These are phyloP conservation scores for Quercus lobata DNA, from an alignment of 331 rosid genomes.

Conservation along the genomic window DNA sequence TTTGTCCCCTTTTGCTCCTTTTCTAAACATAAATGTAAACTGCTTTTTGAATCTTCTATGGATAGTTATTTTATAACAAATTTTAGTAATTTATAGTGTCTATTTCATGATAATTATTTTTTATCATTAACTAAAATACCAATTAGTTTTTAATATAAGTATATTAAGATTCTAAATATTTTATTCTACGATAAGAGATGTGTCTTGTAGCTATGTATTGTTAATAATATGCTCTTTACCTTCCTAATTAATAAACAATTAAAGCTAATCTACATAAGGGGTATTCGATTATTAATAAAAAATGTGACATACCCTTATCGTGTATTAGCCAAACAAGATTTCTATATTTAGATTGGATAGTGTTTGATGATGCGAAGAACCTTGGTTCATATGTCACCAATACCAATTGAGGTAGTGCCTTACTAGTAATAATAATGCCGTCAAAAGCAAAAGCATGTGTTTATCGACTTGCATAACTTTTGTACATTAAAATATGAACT, in stretches of 20 bases:
- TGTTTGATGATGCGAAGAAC: conserved; percentile 11
- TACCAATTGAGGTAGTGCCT: conserved; percentile 8
- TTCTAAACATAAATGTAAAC: conserved; percentile 17
- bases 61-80: neutral
- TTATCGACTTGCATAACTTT: conserved; percentile 17
- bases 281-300: conserved; percentile 5
- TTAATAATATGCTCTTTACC: neutral
- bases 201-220: too few species aligned
- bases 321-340: conserved; percentile 24
- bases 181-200: too few species aligned
- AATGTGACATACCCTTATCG: conserved; percentile 29
- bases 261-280: conserved; percentile 12
- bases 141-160: too few species aligned
- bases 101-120: too few species aligned
- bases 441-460: conserved; percentile 25
- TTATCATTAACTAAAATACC: rapidly evolving
- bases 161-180: too few species aligned
- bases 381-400: conserved; percentile 26
- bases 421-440: neutral
- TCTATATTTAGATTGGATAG: conserved; percentile 3
- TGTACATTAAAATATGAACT: neutral
- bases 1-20: neutral
- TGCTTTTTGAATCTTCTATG: conserved; percentile 22
- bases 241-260: conserved; percentile 22
- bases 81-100: too few species aligned